Percentiles rank a stretch among this genome's conserved stretches.
Evolutionary conservation across 2,329 filamentous ascomycete genomes (phyloP).

Genomic region (Verticillium longisporum): DNA sequence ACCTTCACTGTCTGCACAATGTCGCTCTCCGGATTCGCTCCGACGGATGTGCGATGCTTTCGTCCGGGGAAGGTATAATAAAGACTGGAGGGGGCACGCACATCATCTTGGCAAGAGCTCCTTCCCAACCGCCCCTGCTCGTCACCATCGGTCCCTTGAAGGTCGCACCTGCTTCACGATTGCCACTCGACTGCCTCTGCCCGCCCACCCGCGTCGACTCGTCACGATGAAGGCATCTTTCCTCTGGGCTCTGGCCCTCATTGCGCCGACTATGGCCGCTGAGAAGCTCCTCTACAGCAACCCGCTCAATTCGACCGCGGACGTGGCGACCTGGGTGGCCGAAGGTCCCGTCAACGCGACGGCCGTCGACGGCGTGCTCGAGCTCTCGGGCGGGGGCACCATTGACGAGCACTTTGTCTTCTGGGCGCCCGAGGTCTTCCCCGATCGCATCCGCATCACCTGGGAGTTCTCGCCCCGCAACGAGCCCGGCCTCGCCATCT

Average conservation of each 20-base stretch:
- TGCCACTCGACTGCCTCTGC: not conserved
- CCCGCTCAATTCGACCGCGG: constrained; percentile 17
- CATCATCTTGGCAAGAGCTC: not conserved
- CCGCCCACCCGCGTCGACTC: not conserved
- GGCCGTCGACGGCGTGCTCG: constrained; percentile 18
- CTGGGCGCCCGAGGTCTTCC: constrained; percentile 23
- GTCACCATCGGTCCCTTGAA: not conserved
- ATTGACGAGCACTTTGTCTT: constrained; percentile 22
- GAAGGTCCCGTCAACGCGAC: constrained; percentile 19
- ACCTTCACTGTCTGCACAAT: no score
- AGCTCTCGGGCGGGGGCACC: constrained; percentile 17
- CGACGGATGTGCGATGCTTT: not conserved
- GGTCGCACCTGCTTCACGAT: no score
- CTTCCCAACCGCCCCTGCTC: not conserved
- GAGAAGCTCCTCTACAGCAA: constrained; percentile 22
- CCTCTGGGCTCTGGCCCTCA: constrained; percentile 2
- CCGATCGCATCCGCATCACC: constrained; percentile 21
- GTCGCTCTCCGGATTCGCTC: not conserved
- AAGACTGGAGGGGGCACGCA: not conserved
- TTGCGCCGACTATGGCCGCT: constrained; percentile 9
- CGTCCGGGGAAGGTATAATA: not conserved
- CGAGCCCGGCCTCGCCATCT: constrained; percentile 24
- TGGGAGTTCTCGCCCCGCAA: constrained; percentile 22
- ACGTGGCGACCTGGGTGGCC: constrained; percentile 19
- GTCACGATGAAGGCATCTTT: not conserved